Evolutionary conservation across 495 filamentous ascomycete species (phyloP), one percentile per base, ranked within the genome.

Genomic region (Aspergillus panamensis): DNA sequence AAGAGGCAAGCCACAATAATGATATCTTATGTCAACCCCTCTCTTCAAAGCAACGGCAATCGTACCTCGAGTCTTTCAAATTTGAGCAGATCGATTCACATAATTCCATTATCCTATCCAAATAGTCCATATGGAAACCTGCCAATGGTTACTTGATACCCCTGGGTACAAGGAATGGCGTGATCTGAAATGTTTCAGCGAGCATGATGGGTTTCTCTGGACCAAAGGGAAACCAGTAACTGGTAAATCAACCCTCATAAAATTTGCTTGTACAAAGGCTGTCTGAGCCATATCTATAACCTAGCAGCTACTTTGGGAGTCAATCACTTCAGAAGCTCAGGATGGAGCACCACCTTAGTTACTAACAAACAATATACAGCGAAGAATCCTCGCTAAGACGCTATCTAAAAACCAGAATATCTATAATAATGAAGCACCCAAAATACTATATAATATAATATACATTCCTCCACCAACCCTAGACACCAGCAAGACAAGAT

Each of bases 201-300:
- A 63, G n/a, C 72, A 75, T 48, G 55, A 60, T 39, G 69, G 70
- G 9, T 56, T 80, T 16, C 64, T 80, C 10, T 80, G 77, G 78
- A 70, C 80, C 31, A 72, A 73, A 48, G 78, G 77, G 17, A 81
- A 78, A 57, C 75, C 77, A 5, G 76, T 76, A 14, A 68, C 72
- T 13, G 77, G 78, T 0, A 80, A 81, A 64, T 78, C 75, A 1
- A 80, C 77, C 14, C 44, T 55, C 39, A 43, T 55, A 40, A 55
- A 55, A 17, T 55, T 33, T 55, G 20, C 35, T n/a, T n/a, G n/a
- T n/a, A n/a, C n/a, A n/a, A n/a, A 25, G 2, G 25, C 25, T 5
- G 25, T 25, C 2, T 25, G 25, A 25, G 25, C 2, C 25, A 25
- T 25, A 5, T 5, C 25, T 25, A 5, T 25, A 25, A 5, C 25